These are phyloP conservation scores for Asclepias syriaca DNA, from an alignment of 257 asterid species.

Conservation along the genomic window DNA sequence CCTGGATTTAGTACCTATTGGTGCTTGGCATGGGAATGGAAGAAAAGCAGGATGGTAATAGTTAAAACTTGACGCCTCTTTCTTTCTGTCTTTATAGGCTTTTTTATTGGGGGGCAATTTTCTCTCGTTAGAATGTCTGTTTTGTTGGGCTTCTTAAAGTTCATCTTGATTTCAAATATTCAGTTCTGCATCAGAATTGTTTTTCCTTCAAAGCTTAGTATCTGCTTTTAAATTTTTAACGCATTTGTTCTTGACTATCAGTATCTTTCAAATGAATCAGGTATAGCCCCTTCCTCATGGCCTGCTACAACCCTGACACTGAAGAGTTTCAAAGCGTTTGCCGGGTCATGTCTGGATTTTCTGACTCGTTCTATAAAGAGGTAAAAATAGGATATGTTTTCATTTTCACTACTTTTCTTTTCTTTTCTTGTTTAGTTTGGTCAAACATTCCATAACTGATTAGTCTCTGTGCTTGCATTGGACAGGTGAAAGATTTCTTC, in stretches of 20 bases:
- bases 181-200: neutral
- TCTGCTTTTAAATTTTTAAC: neutral
- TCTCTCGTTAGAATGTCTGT: neutral
- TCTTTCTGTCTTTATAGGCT: neutral
- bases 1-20: constrained; percentile 89
- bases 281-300: constrained; percentile 91
- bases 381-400: constrained; percentile 21
- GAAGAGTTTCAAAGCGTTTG: constrained; percentile 90
- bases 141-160: neutral
- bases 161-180: neutral
- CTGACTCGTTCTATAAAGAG: constrained; percentile 81
- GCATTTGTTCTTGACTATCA: neutral
- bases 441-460: neutral
- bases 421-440: neutral
- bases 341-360: constrained; percentile 90
- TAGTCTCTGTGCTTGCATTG: constrained; percentile 13
- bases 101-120: neutral
- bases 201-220: neutral
- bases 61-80: neutral
- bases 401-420: neutral
- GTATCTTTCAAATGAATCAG: constrained; percentile 33
- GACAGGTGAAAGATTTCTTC: constrained; percentile 75
- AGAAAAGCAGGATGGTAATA: constrained; percentile 92
- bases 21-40: constrained; percentile 97
- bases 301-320: constrained; percentile 79